Percentiles rank a stretch among this genome's conserved stretches.
phyloP scores from a whole-genome alignment of 208 protist species.

The Borovskyia barvae region DNA sequence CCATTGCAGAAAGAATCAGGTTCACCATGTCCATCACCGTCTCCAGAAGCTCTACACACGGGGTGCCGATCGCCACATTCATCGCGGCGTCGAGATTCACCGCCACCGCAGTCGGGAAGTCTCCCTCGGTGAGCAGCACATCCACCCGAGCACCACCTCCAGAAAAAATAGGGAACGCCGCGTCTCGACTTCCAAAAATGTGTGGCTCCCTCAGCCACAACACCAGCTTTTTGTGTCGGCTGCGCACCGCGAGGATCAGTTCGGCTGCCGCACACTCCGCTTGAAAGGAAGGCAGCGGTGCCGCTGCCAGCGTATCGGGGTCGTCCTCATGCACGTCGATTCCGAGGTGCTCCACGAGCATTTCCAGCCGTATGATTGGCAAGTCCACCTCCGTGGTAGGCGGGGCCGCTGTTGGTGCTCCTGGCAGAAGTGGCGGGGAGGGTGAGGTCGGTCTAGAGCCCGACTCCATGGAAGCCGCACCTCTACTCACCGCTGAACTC shows the following conservation, averaged over 20 bases:
- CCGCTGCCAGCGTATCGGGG: slow-evolving; percentile 21
- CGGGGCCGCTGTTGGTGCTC: neutral
- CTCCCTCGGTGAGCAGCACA: slow-evolving; percentile 31
- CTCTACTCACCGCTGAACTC: no score
- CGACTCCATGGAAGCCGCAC: no score
- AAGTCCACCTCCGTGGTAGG: no score
- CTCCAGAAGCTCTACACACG: slow-evolving; percentile 79
- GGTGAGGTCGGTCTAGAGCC: neutral
- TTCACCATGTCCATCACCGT: slow-evolving; percentile 77
- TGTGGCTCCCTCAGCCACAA: slow-evolving; percentile 49
- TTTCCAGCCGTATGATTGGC: slow-evolving; percentile 55
- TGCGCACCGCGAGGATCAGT: slow-evolving; percentile 59
- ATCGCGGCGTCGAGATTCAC: slow-evolving; percentile 40
- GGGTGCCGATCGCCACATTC: slow-evolving; percentile 58
- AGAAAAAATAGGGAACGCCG: slow-evolving; percentile 45
- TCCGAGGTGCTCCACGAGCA: slow-evolving; percentile 56
- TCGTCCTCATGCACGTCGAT: slow-evolving; percentile 77
- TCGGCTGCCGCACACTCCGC: slow-evolving; percentile 51
- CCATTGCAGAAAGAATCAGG: slow-evolving; percentile 41
- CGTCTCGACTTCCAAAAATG: slow-evolving; percentile 43
- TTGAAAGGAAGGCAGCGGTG: slow-evolving; percentile 42
- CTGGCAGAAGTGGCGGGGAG: neutral
- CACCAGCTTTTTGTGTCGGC: slow-evolving; percentile 37
- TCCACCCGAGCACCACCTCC: slow-evolving; percentile 35
- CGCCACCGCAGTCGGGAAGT: slow-evolving; percentile 30